Evolutionary conservation across 805 yeast species (phyloP), one percentile per base, ranked within the genome.

Genomic region (Candida oleophila): DNA sequence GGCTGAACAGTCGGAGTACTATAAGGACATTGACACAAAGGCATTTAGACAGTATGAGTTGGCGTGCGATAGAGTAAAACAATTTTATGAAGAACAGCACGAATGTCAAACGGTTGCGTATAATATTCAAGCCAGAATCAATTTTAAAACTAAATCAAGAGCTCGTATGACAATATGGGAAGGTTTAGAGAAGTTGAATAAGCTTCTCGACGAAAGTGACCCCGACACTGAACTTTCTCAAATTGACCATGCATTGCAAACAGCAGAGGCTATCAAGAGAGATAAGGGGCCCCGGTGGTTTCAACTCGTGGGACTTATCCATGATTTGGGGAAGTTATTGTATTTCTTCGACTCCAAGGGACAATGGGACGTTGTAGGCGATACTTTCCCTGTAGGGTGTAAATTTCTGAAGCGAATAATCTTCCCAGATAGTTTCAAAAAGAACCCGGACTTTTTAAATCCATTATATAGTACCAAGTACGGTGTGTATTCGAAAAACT

Each of bases 291-390:
- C 90, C 0, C 64, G 88, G 28, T 84, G 90, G 90, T 83, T 84
- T 71, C 89, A 84, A 60, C 64, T 84, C 20, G 88, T 84, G 5
- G 90, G 90, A 1, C 64, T 84, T 28, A 81, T 84, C 36, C 90
- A 84, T 56, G 90, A 84, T 59, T 65, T 84, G 49, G 90, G 90
- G 0, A 84, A 84, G 55, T 69, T 84, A 15, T 67, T 84, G 15
- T 84, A 84, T 59, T 84, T 83, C 52, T 84, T 78, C 56, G 89
- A 82, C 54, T 83, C 88, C 12, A 73, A 80, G 54, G 89, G 89
- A 5, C 89, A 84, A 60, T 84, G 89, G 89, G 89, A 84, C 57
- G 90, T 84, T 25, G 90, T 84, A 18, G 90, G 90, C 4, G 90
- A 84, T 58, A 84, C 89, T 2, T 84, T 84, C 55, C 87, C 89